Conservation (phyloP, 2,329 filamentous ascomycete genomes). For the Rachicladosporium sp. region DNA sequence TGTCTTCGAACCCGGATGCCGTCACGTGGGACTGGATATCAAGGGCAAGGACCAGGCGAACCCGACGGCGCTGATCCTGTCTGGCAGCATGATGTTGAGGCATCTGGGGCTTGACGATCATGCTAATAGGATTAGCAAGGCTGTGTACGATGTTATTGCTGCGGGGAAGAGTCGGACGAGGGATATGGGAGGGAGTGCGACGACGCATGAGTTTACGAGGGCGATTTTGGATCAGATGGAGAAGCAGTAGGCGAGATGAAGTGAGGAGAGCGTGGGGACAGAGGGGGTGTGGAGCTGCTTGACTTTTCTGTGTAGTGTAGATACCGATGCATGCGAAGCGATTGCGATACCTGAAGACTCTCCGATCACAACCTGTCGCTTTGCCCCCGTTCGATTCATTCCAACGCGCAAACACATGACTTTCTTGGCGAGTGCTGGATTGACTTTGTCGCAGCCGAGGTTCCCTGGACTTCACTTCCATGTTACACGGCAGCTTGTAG, state of each 20-base stretch:
- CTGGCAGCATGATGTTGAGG: constrained; percentile 90
- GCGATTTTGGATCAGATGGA: constrained; percentile 96
- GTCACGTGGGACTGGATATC: constrained; percentile 98
- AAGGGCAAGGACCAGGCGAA: constrained; percentile 99
- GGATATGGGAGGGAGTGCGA: constrained; percentile 86
- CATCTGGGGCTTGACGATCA: constrained; percentile 96
- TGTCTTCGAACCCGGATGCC: constrained; percentile 97
- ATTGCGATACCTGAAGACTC: too few species aligned
- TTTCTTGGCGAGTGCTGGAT: too few species aligned
- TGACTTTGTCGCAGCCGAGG: too few species aligned
- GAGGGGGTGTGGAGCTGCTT: too few species aligned
- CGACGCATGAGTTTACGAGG: constrained; percentile 88
- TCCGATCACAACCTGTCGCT: too few species aligned
- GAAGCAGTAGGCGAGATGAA: constrained; percentile 7
- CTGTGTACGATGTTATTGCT: constrained; percentile 68
- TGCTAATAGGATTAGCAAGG: constrained; percentile 94
- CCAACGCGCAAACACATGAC: too few species aligned
- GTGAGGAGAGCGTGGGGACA: too few species aligned
- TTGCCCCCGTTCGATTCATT: too few species aligned
- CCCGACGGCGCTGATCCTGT: constrained; percentile 89
- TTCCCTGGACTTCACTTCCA: too few species aligned
- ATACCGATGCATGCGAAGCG: too few species aligned
- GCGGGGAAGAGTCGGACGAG: constrained; percentile 82
- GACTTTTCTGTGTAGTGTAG: too few species aligned
- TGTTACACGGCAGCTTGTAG: too few species aligned